These are phyloP conservation scores for Tetrahymena borealis DNA, from an alignment of 73 alveolate genomes.

Conservation along the genomic window DNA sequence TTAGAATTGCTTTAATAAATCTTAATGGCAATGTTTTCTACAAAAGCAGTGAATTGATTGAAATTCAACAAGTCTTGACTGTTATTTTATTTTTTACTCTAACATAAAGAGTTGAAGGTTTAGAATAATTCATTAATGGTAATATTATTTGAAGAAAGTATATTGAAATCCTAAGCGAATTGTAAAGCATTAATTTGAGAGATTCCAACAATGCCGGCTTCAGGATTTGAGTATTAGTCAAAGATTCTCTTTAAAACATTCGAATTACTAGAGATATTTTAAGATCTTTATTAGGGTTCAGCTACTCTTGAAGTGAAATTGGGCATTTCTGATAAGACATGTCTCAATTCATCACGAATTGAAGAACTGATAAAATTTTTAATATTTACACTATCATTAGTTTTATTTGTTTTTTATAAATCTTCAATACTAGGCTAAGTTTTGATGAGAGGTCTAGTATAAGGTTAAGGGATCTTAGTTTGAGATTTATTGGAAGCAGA, in stretches of 20 bases:
- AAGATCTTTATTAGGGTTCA: neutral
- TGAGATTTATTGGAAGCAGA: neutral
- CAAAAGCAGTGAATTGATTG: neutral
- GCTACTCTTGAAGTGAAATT: neutral
- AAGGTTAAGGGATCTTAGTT: neutral
- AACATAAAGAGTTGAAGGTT: neutral
- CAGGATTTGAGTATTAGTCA: neutral
- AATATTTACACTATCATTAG: neutral
- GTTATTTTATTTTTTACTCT: neutral
- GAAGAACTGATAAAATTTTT: neutral
- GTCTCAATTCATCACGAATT: neutral
- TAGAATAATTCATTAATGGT: neutral
- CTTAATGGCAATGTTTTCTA: neutral
- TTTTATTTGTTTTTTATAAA: neutral
- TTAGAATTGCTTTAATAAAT: neutral
- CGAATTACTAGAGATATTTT: neutral
- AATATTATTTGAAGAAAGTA: neutral
- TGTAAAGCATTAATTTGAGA: neutral
- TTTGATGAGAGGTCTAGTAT: too few species aligned
- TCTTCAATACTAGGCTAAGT: neutral
- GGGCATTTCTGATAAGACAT: neutral
- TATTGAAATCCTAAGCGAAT: neutral
- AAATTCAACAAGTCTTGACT: neutral
- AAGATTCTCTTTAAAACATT: neutral
- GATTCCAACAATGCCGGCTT: neutral